phyloP scores from a whole-genome alignment of 371 early-diverging fungal species.

The Mortierella sp. region DNA sequence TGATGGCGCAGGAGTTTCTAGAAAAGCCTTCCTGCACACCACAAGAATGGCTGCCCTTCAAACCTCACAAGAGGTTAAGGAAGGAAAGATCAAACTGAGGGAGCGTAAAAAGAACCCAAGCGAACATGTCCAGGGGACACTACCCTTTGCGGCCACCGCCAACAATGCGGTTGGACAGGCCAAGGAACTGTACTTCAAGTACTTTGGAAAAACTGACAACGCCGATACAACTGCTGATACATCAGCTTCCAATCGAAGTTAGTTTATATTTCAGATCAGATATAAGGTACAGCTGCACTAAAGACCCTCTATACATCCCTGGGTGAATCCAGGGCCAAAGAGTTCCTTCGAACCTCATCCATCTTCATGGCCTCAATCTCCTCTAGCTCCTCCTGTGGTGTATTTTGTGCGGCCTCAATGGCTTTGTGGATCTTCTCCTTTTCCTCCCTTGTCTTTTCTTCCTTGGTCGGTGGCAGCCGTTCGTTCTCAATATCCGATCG shows the following conservation, averaged over 20 bases:
- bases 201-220: slow-evolving; percentile 37
- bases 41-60: slow-evolving; percentile 38
- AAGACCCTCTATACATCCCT: too few species aligned
- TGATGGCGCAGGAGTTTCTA: slow-evolving; percentile 39
- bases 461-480: slow-evolving; percentile 86
- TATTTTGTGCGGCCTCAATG: slow-evolving; percentile 57
- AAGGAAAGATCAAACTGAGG: slow-evolving; percentile 46
- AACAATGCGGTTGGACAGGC: slow-evolving; percentile 16
- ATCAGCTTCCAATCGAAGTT: not conserved
- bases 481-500: slow-evolving; percentile 91
- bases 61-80: slow-evolving; percentile 48
- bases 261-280: too few species aligned
- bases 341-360: slow-evolving; percentile 8
- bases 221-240: not conserved
- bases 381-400: slow-evolving; percentile 45
- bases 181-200: slow-evolving; percentile 44
- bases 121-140: slow-evolving; percentile 10
- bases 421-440: slow-evolving; percentile 63
- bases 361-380: slow-evolving; percentile 48
- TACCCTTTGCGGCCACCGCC: slow-evolving; percentile 3
- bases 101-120: slow-evolving; percentile 20
- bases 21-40: slow-evolving; percentile 42
- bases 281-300: too few species aligned
- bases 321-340: too few species aligned
- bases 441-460: slow-evolving; percentile 59